phyloP scores from a whole-genome alignment of 2,329 filamentous ascomycete genomes.

The Phyllachora maydis region DNA sequence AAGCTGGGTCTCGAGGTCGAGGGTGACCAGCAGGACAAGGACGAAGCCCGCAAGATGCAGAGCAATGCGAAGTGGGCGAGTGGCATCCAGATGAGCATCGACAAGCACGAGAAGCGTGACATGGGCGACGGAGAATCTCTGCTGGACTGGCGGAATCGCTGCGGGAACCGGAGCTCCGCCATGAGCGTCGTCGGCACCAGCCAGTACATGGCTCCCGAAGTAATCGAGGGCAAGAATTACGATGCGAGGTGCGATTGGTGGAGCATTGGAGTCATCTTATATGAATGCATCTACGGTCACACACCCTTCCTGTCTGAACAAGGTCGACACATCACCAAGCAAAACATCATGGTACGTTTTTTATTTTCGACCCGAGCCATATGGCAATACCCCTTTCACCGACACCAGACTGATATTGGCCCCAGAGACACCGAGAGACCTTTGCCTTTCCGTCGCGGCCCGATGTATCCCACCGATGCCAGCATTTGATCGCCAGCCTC shows the following conservation, averaged over 20 bases:
- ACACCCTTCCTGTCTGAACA: slow-evolving; percentile 78
- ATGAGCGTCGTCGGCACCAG: slow-evolving; percentile 84
- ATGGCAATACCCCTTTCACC: background rate
- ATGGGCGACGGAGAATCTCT: slow-evolving; percentile 22
- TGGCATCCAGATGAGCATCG: slow-evolving; percentile 16
- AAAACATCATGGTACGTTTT: slow-evolving; percentile 52
- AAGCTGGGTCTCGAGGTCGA: slow-evolving; percentile 53
- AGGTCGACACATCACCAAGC: slow-evolving; percentile 60
- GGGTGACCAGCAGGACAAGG: slow-evolving; percentile 52
- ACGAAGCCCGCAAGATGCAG: slow-evolving; percentile 20
- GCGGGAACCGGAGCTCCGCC: slow-evolving; percentile 51
- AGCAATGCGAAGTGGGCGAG: slow-evolving; percentile 16
- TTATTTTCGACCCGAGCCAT: background rate
- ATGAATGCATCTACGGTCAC: slow-evolving; percentile 81
- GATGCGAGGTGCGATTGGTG: slow-evolving; percentile 93
- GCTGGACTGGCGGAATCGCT: slow-evolving; percentile 48
- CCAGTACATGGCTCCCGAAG: slow-evolving; percentile 96
- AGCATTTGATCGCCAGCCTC: slow-evolving; percentile 54
- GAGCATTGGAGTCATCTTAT: slow-evolving; percentile 88
- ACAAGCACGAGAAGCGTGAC: slow-evolving; percentile 15
- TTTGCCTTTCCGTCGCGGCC: slow-evolving; percentile 52
- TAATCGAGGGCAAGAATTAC: slow-evolving; percentile 62
- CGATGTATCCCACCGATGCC: slow-evolving; percentile 46
- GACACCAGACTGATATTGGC: background rate
- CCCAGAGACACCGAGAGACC: slow-evolving; percentile 44